phyloP scores from a whole-genome alignment of 345 rosid species.

The Citrus sp. region DNA sequence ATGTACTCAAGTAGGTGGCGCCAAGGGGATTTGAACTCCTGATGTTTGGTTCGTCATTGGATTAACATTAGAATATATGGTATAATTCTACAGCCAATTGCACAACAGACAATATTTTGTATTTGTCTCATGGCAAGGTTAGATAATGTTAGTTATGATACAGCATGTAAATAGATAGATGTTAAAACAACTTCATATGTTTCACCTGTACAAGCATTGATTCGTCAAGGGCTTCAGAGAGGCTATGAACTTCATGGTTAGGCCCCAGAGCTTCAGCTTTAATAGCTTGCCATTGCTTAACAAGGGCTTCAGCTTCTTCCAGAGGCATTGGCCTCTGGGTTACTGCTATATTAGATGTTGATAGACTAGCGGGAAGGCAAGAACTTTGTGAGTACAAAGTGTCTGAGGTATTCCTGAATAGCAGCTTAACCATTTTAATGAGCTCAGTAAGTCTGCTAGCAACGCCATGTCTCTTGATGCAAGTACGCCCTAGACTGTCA shows the following conservation, averaged over 20 bases:
- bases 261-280: constrained; percentile 97
- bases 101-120: too few relatives aligned
- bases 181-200: background rate
- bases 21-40: too few relatives aligned
- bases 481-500: constrained; percentile 24
- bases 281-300: constrained; percentile 81
- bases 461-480: constrained; percentile 31
- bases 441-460: constrained; percentile 45
- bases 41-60: too few relatives aligned
- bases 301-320: constrained; percentile 90
- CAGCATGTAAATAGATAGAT: background rate
- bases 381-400: constrained; percentile 31
- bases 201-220: constrained; percentile 89
- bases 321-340: constrained; percentile 62
- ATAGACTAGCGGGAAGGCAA: constrained; percentile 40
- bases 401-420: constrained; percentile 34
- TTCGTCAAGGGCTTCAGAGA: constrained; percentile 78
- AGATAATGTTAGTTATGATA: background rate
- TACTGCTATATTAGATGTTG: constrained; percentile 33
- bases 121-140: background rate
- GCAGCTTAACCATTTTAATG: constrained; percentile 38
- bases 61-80: too few relatives aligned
- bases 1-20: too few relatives aligned
- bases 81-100: too few relatives aligned
- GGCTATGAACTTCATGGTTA: constrained; percentile 54